These are phyloP conservation scores for Saccharomycopsis sp. DNA, from an alignment of 805 yeast species.

Conservation along the genomic window DNA sequence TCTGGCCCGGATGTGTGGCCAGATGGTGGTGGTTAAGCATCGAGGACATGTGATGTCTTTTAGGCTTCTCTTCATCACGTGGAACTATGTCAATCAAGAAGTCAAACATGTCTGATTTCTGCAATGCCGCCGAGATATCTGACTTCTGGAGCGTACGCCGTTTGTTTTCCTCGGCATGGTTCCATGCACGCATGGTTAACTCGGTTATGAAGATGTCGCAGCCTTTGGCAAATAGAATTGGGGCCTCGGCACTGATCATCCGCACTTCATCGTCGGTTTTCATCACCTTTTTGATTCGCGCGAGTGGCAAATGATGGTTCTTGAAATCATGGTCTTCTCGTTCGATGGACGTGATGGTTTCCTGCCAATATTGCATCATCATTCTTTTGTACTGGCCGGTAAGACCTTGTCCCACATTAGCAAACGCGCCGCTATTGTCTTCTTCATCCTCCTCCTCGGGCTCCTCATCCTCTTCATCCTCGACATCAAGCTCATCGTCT, in stretches of 20 bases:
- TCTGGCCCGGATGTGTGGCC: too few relatives aligned
- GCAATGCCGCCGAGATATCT: conserved; percentile 92
- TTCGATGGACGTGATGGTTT: conserved; percentile 85
- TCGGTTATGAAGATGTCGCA: conserved; percentile 97
- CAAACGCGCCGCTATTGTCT: conserved; percentile 47
- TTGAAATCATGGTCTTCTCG: conserved; percentile 83
- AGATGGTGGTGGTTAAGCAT: conserved; percentile 7
- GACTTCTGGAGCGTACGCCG: conserved; percentile 89
- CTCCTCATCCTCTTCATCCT: conserved; percentile 32
- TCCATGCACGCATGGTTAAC: conserved; percentile 98
- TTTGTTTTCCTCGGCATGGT: conserved; percentile 94
- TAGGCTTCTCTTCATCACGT: conserved; percentile 61
- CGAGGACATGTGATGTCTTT: background rate
- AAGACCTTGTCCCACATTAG: conserved; percentile 90
- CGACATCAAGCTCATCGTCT: conserved; percentile 21
- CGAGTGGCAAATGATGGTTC: conserved; percentile 90
- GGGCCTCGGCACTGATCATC: conserved; percentile 98
- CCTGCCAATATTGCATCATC: conserved; percentile 98
- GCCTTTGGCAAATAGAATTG: conserved; percentile 94
- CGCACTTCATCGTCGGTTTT: conserved; percentile 95
- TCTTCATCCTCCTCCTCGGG: conserved; percentile 36
- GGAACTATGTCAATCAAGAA: conserved; percentile 95
- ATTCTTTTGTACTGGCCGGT: conserved; percentile 73
- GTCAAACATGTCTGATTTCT: conserved; percentile 95
- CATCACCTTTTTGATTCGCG: conserved; percentile 96